Conservation (phyloP, 1,284 basidiomycete genomes). For the Chalciporus sp. region DNA sequence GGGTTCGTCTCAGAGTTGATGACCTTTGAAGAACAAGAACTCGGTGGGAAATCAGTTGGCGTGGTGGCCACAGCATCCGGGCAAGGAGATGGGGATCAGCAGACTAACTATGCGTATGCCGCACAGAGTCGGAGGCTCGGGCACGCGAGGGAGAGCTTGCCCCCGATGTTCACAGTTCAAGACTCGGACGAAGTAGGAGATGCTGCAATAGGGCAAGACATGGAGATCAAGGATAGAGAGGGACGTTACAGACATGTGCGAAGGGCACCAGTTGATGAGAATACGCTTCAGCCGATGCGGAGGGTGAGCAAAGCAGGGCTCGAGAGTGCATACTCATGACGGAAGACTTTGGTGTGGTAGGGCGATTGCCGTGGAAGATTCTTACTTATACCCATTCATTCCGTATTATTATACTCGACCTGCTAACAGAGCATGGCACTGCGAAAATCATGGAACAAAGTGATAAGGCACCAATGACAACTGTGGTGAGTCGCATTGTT, state of each 20-base stretch:
- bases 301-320: constrained; percentile 89
- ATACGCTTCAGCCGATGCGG: constrained; percentile 81
- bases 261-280: constrained; percentile 82
- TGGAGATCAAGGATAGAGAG: constrained; percentile 81
- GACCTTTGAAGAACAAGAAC: constrained; percentile 90
- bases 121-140: constrained; percentile 51
- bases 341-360: constrained; percentile 7
- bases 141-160: constrained; percentile 75
- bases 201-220: constrained; percentile 66
- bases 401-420: constrained; percentile 5
- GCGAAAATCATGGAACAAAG: background rate
- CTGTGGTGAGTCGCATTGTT: no score
- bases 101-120: constrained; percentile 43
- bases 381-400: constrained; percentile 11
- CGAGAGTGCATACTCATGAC: constrained; percentile 53
- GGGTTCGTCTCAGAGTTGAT: constrained; percentile 97
- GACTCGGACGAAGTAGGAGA: constrained; percentile 39
- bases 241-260: constrained; percentile 85
- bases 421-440: background rate
- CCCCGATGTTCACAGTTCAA: constrained; percentile 53
- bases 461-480: background rate
- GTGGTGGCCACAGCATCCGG: constrained; percentile 50
- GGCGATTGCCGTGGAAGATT: background rate
- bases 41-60: constrained; percentile 81
- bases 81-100: constrained; percentile 22